Evolutionary conservation across 768 basidiomycete genomes (phyloP), one percentile per base, ranked within the genome.

Genomic region (Thelephora aurantiotincta): DNA sequence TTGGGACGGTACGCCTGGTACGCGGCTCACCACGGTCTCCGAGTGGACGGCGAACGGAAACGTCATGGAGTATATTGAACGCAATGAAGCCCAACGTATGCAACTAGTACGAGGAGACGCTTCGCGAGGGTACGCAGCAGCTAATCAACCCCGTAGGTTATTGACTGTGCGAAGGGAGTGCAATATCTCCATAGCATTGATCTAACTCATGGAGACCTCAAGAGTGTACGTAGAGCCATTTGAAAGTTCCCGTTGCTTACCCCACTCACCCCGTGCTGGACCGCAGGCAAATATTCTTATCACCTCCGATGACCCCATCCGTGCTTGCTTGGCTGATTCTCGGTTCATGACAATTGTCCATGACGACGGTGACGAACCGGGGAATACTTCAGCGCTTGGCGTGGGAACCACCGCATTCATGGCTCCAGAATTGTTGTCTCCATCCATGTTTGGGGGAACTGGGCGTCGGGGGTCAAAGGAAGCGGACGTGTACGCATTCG

Each of bases 21-120:
- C 42, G n/a, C 43, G 33, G 12, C 30, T 48, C 12, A 34, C 41
- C 6, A 47, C 50, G 49, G 38, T 52, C 2, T 52, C 35, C 14
- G 22, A 1, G 19, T 52, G 51, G 51, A 52, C 49, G 51, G 19
- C 42, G 16, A 19, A 52, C 41, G 51, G 51, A 2, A 50, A 50
- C 14, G 22, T 52, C 38, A 18, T 42, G 2, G 38, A 35, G 13
- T 52, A 45, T 48, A n/a, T 52, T 23, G 26, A 46, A 14, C 13
- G 30, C 33, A 3, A 41, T 14, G 13, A 12, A 14, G 23, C 33
- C 16, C 16, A 41, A 7, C 38, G 38, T 22, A 16, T 41, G 12
- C 9, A 22, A 41, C 14, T 41, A 14, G 38, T 41, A 41, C 7
- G 38, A 18, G 7, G 38, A 41, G 2, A 16, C 4, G 7, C 6